These are phyloP conservation scores for Neostapfia colusana DNA, from an alignment of 176 grass and related monocot species.

Conservation along the genomic window DNA sequence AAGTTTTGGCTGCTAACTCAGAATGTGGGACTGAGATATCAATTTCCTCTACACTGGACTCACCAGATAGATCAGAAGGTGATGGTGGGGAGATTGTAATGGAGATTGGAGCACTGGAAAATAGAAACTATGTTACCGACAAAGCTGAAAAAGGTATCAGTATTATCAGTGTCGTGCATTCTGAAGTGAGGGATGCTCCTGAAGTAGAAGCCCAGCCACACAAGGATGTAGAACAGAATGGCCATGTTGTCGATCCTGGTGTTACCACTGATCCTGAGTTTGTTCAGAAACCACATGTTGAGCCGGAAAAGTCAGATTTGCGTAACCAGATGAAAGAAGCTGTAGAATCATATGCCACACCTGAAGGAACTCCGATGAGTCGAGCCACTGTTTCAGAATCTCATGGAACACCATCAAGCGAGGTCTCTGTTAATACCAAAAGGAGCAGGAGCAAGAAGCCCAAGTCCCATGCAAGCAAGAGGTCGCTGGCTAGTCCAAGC, in stretches of 20 bases:
- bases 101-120: constrained; percentile 80
- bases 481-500: constrained; percentile 54
- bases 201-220: constrained; percentile 20
- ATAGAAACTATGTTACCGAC: constrained; percentile 33
- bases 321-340: constrained; percentile 43
- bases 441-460: constrained; percentile 59
- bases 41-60: constrained; percentile 97
- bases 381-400: constrained; percentile 51
- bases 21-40: constrained; percentile 98
- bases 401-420: constrained; percentile 83
- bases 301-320: constrained; percentile 30
- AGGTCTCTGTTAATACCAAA: constrained; percentile 77
- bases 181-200: constrained; percentile 25
- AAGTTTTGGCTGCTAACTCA: constrained; percentile 64
- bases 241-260: constrained; percentile 5
- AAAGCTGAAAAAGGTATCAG: constrained; percentile 37
- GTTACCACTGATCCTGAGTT: constrained; percentile 19
- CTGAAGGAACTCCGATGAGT: constrained; percentile 68
- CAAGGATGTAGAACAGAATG: constrained; percentile 37
- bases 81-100: constrained; percentile 96
- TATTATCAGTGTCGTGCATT: constrained; percentile 42
- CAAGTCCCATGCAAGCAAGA: constrained; percentile 56
- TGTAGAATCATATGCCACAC: constrained; percentile 44
- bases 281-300: constrained; percentile 43
- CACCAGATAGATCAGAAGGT: constrained; percentile 89